These are phyloP conservation scores for Pseudozyma sp. DNA, from an alignment of 1,284 basidiomycete genomes.

Conservation along the genomic window DNA sequence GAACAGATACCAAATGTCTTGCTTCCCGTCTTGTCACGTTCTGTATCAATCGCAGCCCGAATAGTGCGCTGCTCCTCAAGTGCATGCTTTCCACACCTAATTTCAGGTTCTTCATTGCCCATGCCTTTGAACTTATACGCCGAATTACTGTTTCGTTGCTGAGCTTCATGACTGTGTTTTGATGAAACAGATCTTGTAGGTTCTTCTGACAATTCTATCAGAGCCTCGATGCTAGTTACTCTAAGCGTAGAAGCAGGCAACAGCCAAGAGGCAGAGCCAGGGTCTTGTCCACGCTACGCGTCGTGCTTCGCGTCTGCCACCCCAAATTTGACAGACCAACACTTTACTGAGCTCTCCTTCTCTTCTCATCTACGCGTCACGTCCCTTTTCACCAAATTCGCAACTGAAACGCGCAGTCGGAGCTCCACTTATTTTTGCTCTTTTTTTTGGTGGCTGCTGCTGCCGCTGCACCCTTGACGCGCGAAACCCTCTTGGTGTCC, in stretches of 20 bases:
- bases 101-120: neutral
- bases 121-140: neutral
- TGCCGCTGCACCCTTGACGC: too few species aligned
- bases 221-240: too few species aligned
- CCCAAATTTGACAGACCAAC: neutral
- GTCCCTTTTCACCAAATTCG: neutral
- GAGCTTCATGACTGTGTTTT: too few species aligned
- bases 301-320: neutral
- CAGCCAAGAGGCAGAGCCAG: neutral
- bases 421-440: constrained; percentile 1
- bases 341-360: neutral
- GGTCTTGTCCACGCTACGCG: constrained; percentile 1
- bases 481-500: too few species aligned
- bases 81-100: neutral
- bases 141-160: neutral
- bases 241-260: too few species aligned
- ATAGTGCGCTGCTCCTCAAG: neutral
- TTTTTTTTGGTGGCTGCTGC: neutral
- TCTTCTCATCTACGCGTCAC: constrained; percentile 12
- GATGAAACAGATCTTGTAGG: too few species aligned
- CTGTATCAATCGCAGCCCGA: neutral
- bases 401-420: neutral
- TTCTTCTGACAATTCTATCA: too few species aligned
- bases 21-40: neutral
- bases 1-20: neutral